Evolutionary conservation across 1,284 basidiomycete genomes (phyloP).

Genomic region (Cystobasidium sp.): DNA sequence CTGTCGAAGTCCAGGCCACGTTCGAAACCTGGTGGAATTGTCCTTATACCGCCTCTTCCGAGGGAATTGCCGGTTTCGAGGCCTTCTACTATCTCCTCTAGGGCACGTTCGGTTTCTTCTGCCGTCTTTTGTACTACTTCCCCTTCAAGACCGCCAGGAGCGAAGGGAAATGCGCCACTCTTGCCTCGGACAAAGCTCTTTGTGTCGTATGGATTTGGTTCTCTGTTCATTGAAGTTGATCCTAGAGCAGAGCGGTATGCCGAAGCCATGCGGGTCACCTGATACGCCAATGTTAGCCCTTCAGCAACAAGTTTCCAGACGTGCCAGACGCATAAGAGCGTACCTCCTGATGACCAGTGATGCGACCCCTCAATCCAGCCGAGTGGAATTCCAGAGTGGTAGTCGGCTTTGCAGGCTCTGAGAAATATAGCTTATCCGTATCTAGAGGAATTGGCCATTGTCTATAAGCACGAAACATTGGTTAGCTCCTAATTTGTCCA

Average conservation of each 20-base stretch:
- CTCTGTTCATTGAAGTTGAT: conserved; percentile 75
- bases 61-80: conserved; percentile 51
- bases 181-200: conserved; percentile 90
- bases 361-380: conserved; percentile 74
- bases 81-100: conserved; percentile 51
- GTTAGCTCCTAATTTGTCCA: not conserved
- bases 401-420: conserved; percentile 38
- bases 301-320: conserved; percentile 61
- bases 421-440: conserved; percentile 20
- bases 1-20: conserved; percentile 68
- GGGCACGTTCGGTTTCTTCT: conserved; percentile 57
- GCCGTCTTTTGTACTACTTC: conserved; percentile 44
- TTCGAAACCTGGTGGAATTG: conserved; percentile 59
- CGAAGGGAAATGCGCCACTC: conserved; percentile 86
- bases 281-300: conserved; percentile 60
- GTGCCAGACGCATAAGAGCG: conserved; percentile 38
- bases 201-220: conserved; percentile 67
- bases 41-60: conserved; percentile 56
- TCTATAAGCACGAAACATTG: not conserved
- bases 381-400: conserved; percentile 77
- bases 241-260: conserved; percentile 45
- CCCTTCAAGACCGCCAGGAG: conserved; percentile 76
- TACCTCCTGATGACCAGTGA: conserved; percentile 80
- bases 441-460: conserved; percentile 39
- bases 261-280: conserved; percentile 29